phyloP scores from a whole-genome alignment of 441 rosid species.

The Gossypium davidsonii region DNA sequence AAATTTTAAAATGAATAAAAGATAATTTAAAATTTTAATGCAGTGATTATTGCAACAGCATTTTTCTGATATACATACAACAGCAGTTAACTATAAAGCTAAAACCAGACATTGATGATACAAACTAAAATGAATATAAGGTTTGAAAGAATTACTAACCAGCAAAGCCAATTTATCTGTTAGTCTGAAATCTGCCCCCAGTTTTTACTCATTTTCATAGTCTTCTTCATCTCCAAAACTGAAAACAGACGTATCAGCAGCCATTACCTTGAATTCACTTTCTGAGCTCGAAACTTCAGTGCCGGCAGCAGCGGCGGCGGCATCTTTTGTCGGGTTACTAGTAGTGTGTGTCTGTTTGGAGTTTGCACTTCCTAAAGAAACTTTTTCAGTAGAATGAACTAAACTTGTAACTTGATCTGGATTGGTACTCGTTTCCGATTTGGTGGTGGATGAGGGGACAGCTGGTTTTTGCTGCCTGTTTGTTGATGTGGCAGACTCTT shows the following conservation, averaged over 20 bases:
- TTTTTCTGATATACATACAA: too few species aligned
- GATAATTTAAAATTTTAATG: too few species aligned
- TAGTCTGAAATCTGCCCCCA: too few species aligned
- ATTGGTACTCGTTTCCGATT: constrained; percentile 29
- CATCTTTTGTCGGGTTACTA: constrained; percentile 28
- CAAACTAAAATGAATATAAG: too few species aligned
- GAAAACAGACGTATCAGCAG: constrained; percentile 95
- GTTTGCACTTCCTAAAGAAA: constrained; percentile 44
- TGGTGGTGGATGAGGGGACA: constrained; percentile 30
- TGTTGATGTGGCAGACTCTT: constrained; percentile 31
- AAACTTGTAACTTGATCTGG: constrained; percentile 47
- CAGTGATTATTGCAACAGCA: too few species aligned
- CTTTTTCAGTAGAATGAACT: constrained; percentile 43
- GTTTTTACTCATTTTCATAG: constrained; percentile 68
- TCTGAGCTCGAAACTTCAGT: constrained; percentile 32
- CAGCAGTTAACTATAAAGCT: too few species aligned
- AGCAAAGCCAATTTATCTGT: too few species aligned
- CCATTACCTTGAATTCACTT: constrained; percentile 90
- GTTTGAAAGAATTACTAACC: too few species aligned
- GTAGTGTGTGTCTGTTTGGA: constrained; percentile 19
- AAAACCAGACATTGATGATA: too few species aligned
- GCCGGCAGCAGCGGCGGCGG: background rate
- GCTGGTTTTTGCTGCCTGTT: constrained; percentile 25
- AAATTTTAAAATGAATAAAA: too few species aligned
- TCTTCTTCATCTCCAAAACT: constrained; percentile 87